Evolutionary conservation across 805 yeast species (phyloP), one percentile per base, ranked within the genome.

Genomic region (Ogataea methylovora): DNA sequence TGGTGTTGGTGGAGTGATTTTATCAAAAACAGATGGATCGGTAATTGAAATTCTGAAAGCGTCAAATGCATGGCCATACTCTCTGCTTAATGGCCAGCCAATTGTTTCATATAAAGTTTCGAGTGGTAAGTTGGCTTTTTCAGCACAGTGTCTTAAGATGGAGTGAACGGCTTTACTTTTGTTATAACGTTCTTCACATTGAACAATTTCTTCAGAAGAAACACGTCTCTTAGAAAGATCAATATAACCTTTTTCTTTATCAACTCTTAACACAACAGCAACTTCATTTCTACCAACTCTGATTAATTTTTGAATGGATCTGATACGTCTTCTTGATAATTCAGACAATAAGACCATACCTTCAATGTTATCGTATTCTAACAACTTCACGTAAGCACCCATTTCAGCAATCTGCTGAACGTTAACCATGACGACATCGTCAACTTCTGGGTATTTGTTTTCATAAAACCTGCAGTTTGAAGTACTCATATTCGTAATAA

Each of bases 281-380:
- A 92, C 97, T 65, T 92, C 98, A 57, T 92, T 92, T 60, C 94
- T 86, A 45, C 98, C 98, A 44, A 92, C 97, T 68, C 97, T 83
- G 61, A 92, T 88, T 59, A 87, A 76, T 61, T 92, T 92, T 65
- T 92, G 98, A 56, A 92, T 92, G 35, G 97, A 86, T 63, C 98
- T 78, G 54, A 92, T 92, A 69, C 98, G 94, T 73, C 98, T 86
- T 76, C 98, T 84, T 24, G 97, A 88, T 49, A 92, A 74, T 67
- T 92, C 98, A 27, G 95, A 83, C 52, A 92, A 74, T 46, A 92
- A 70, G 38, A 92, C 95, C 98, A 92, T 92, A 54, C 98, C 98
- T 65, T 92, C 98, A 56, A 92, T 90, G 60, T 90, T 92, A 65
- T 92, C 97, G 58, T 92, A 92, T 65, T 92, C 98, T 45, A 92